Conservation (phyloP, 768 basidiomycete genomes). For the Auriscalpium orientale region DNA sequence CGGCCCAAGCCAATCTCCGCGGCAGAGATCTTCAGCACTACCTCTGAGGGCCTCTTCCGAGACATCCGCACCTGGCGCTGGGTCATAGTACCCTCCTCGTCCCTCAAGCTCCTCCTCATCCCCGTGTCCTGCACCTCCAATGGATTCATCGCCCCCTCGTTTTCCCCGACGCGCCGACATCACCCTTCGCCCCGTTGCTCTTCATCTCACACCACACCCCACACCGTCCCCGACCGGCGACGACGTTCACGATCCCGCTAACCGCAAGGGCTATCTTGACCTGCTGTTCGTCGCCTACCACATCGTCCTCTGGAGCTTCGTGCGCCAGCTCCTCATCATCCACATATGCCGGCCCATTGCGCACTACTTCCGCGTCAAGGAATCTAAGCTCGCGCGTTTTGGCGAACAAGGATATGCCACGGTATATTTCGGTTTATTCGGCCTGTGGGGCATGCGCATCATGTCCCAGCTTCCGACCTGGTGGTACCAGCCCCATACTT, state of each 20-base stretch:
- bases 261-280: slow-evolving; percentile 70
- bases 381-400: slow-evolving; percentile 70
- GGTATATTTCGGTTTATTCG: slow-evolving; percentile 68
- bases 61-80: slow-evolving; percentile 52
- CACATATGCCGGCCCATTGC: slow-evolving; percentile 63
- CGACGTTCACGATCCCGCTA: slow-evolving; percentile 37
- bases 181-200: slow-evolving; percentile 70
- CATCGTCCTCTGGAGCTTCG: slow-evolving; percentile 82
- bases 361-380: slow-evolving; percentile 59
- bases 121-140: slow-evolving; percentile 55
- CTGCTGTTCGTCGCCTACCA: slow-evolving; percentile 74
- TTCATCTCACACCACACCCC: slow-evolving; percentile 66
- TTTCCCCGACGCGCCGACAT: slow-evolving; percentile 36
- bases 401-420: slow-evolving; percentile 88
- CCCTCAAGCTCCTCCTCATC: slow-evolving; percentile 58
- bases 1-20: not conserved
- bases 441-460: slow-evolving; percentile 68
- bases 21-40: slow-evolving; percentile 8
- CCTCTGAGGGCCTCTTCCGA: slow-evolving; percentile 37
- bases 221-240: slow-evolving; percentile 42
- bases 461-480: slow-evolving; percentile 81
- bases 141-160: slow-evolving; percentile 52
- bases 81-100: slow-evolving; percentile 62
- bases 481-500: slow-evolving; percentile 83
- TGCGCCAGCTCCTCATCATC: slow-evolving; percentile 72